A percentile compares a stretch with the other conserved stretches of the same genome.
phyloP scores from a whole-genome alignment of 1,284 basidiomycete genomes.

The Ceratobasidium sp. region DNA sequence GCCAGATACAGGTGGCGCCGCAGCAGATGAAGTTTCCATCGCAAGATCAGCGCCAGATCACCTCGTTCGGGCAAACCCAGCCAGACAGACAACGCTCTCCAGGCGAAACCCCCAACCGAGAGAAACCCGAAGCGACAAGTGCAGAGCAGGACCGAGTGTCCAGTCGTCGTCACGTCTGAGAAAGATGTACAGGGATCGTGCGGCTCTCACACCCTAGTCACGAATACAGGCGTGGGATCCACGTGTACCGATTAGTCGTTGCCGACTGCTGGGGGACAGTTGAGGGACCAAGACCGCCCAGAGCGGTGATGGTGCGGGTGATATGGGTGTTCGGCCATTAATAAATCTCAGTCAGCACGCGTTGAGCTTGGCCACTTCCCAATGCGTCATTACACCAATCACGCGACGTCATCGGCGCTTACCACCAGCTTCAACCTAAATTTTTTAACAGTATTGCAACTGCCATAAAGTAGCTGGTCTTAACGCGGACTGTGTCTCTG shows the following conservation, averaged over 20 bases:
- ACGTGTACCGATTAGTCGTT: not conserved
- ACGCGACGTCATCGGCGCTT: slow-evolving; percentile 27
- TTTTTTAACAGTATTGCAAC: not conserved
- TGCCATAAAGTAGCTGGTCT: no score
- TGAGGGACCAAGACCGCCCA: not conserved
- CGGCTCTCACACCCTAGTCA: slow-evolving; percentile 39
- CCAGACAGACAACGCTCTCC: not conserved
- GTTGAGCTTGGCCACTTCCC: slow-evolving; percentile 8
- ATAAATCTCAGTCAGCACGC: slow-evolving; percentile 25
- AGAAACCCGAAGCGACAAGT: not conserved
- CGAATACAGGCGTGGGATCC: slow-evolving; percentile 32
- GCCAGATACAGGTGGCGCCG: slow-evolving; percentile 8
- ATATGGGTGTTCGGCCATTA: slow-evolving; percentile 14
- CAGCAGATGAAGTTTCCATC: slow-evolving; percentile 18
- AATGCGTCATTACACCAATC: slow-evolving; percentile 26
- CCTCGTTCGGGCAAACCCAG: not conserved
- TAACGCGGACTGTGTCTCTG: no score
- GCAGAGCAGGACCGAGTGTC: slow-evolving; percentile 7
- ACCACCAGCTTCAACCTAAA: not conserved
- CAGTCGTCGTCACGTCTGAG: slow-evolving; percentile 23
- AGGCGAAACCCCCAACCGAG: not conserved
- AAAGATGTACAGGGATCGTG: slow-evolving; percentile 24
- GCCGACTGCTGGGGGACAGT: not conserved
- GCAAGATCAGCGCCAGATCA: slow-evolving; percentile 2
- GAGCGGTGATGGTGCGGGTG: not conserved